Base-by-base conservation (phyloP, 805 yeast species). In the Lipomyces sp. region DNA sequence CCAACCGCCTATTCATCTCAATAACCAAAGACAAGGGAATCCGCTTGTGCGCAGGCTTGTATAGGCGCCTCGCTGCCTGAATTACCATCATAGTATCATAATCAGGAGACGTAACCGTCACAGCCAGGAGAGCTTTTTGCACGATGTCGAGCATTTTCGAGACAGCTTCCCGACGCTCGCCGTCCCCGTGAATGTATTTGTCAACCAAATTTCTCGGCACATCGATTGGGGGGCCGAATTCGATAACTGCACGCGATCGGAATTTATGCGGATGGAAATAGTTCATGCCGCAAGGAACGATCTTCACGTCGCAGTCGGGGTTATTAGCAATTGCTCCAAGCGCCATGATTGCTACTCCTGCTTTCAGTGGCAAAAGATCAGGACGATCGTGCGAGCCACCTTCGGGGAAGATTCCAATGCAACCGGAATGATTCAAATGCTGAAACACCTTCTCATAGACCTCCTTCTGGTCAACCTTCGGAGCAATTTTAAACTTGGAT, bases 331-430 rank as follows among this genome's bases (percentile, higher is more conserved):
- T 79, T 8, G 98, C 93, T 7, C 98, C 98, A 28, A 93, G 74
- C 0, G 98, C 98, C 98, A 91, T 93, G 49, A 91, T 85, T 2
- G 96, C 96, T 7, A 93, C 97, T 56, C 98, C 98, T 1, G 98
- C 96, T 65, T 93, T 91, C 60, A 91, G 73, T 0, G 98, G 98
- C 44, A 91, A 74, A 60, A 91, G 70, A 57, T 88, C 95, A 0
- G 98, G 82, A 59, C 98, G 76, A 67, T 91, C 98, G 64, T 91
- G 98, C 11, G 96, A 88, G 1, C 98, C 98, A 52, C 98, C 98
- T 72, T 93, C 98, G 7, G 98, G 97, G 71, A 89, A 93, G 39
- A 93, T 86, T 10, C 98, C 98, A 32, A 93, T 70, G 56, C 95
- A 86, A 49, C 86, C 80, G 37, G 93, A 89, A 52, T 80, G 76